A percentile compares a stretch with the other conserved stretches of the same genome.
phyloP scores from a whole-genome alignment of 129 eudicot genomes.

The Artemisia annua region DNA sequence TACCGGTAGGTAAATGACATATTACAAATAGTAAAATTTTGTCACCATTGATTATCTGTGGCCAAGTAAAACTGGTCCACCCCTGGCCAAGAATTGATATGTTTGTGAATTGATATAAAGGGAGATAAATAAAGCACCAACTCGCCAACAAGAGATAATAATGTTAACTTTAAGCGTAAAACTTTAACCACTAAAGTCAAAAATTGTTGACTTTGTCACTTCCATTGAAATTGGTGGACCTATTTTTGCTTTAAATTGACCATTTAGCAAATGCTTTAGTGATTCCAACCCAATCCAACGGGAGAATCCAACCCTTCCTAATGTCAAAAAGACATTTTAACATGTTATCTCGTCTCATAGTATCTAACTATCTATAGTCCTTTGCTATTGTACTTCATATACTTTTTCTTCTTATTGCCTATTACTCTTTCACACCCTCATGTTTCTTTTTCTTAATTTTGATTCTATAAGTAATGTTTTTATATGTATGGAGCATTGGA shows the following conservation, averaged over 20 bases:
- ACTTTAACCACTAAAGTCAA: conserved; percentile 22
- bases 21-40: too few relatives aligned
- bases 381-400: conserved; percentile 4
- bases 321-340: conserved; percentile 35
- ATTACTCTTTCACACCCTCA: not conserved
- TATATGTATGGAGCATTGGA: too few relatives aligned
- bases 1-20: too few relatives aligned
- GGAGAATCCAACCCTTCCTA: conserved; percentile 33
- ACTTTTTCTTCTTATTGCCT: not conserved
- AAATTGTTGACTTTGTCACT: conserved; percentile 27
- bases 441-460: not conserved
- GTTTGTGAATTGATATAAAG: too few relatives aligned
- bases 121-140: conserved; percentile 19
- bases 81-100: too few relatives aligned
- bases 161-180: conserved; percentile 10
- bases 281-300: conserved; percentile 30
- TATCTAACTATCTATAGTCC: conserved; percentile 15
- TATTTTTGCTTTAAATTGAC: conserved; percentile 24
- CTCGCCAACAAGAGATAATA: conserved; percentile 17
- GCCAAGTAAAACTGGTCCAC: too few relatives aligned
- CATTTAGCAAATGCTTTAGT: conserved; percentile 22
- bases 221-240: conserved; percentile 34
- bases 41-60: too few relatives aligned
- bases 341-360: conserved; percentile 21
- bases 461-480: not conserved